Base-by-base conservation (phyloP, 805 yeast species). In the Hanseniaspora taiwanica region DNA sequence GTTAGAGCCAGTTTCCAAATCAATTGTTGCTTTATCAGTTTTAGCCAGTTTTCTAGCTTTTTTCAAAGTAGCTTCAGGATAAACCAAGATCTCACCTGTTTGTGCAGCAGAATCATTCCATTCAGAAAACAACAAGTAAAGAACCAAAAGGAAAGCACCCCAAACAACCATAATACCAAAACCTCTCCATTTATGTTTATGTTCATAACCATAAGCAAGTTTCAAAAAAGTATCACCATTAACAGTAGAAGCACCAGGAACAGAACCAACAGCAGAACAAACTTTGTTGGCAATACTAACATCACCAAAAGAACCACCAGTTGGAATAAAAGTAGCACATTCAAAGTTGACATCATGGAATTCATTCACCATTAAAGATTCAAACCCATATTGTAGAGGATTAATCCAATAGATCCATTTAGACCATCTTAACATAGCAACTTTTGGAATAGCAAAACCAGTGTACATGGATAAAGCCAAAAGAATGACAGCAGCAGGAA, bases 11-110 rank as follows among this genome's bases (percentile, higher is more conserved):
- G 31, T 27, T 40, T 40, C 43, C 4, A 40, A 17, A 37, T 40
- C 45, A 23, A 32, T 24, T 7, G 36, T 20, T 19, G 18, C 10
- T 8, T 13, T n/a, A 21, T 34, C 24, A 1, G 27, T 25, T 27
- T 55, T 55, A 19, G 56, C 53, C 36, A 63, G 54, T 48, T 71
- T 74, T 48, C 60, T 67, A 51, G 72, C 45, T 46, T 67, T 68
- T 37, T 55, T 63, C 53, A 76, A 59, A 39, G 72, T 62, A 2
- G 69, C 59, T 35, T 60, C 58, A 51, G 72, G 76, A 64, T 74
- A 79, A 20, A 80, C 65, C 45, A 78, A 59, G 24, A 79, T 66
- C 57, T 80, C 87, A 65, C 87, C 87, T 59, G 74, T 74, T 56
- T 75, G 81, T 64, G 69, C 66, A 2, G 81, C 74, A 54, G 78